Evolutionary conservation across 345 rosid genomes (phyloP).

Genomic region (Microcos paniculata): DNA sequence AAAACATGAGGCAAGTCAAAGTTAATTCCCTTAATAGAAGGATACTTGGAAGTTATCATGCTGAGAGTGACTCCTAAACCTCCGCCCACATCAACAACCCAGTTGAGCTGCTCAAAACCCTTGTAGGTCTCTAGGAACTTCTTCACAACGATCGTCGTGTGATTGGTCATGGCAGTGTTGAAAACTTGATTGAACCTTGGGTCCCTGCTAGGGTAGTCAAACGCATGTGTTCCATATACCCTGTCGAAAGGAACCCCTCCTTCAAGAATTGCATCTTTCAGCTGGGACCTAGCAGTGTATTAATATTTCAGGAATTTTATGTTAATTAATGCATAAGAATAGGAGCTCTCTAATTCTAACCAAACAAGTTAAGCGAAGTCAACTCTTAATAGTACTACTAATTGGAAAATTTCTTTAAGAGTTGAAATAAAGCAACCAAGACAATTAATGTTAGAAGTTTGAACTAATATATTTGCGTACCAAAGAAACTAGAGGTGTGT

Average conservation of each 20-base stretch:
- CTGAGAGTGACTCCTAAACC: constrained; percentile 56
- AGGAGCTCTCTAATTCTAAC: too few species aligned
- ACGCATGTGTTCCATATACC: constrained; percentile 52
- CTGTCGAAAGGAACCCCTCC: constrained; percentile 66
- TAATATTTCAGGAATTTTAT: too few species aligned
- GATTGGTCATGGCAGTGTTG: constrained; percentile 54
- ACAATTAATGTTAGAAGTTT: too few species aligned
- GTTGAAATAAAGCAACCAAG: too few species aligned
- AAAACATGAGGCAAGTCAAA: constrained; percentile 49
- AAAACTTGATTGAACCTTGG: constrained; percentile 50
- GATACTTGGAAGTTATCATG: constrained; percentile 47
- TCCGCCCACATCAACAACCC: constrained; percentile 67
- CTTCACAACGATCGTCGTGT: constrained; percentile 45
- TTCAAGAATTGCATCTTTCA: constrained; percentile 50
- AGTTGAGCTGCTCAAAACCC: constrained; percentile 49
- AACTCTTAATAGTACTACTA: too few species aligned
- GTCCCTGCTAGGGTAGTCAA: constrained; percentile 50
- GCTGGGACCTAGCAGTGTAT: constrained; percentile 26
- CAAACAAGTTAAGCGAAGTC: too few species aligned
- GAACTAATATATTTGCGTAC: too few species aligned
- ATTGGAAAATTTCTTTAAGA: too few species aligned
- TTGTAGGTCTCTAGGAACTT: constrained; percentile 53
- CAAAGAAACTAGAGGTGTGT: too few species aligned
- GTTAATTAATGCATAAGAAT: background rate
- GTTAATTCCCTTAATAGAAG: constrained; percentile 44